Base-by-base conservation (phyloP, 805 yeast genomes). In the Candida yuanshanica region DNA sequence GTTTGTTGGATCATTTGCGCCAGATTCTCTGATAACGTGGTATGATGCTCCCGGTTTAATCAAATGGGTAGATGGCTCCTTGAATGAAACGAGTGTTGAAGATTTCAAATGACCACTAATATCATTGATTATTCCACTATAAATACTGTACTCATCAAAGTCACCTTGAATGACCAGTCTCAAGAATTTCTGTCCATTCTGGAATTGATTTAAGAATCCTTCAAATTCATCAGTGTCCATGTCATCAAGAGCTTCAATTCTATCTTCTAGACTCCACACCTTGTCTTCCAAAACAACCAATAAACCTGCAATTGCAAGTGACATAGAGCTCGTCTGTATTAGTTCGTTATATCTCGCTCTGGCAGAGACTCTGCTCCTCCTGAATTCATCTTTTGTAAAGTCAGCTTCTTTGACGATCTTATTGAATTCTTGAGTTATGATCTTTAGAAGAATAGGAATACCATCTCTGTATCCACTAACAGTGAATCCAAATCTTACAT, bases 151-250 rank as follows among this genome's bases (percentile, higher is more conserved):
- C 10, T 49, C 45, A 1, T 47, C 39, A 22, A 68, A 42, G 47
- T 75, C 74, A 3, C 89, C 88, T 35, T 75, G 77, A 12, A 76
- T 48, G 16, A 81, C 60, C 2, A 73, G 46, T n/a, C 65, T 69
- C 22, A 70, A 39, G 39, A 55, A 61, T 26, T 64, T 68, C 5
- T 64, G 48, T 1, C 50, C 48, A 2, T 20, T 13, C 8, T 65
- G 48, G 20, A 75, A 60, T 0, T 32, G 5, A 0, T 36, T 12
- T 6, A 66, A 56, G 37, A 72, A 61, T 1, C 42, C 12, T 16
- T 51, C 50, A 36, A 78, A 59, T 0, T 58, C 51, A 0, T 60
- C 58, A 7, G 63, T 42, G 20, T 72, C 74, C 7, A 74, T 49
- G 8, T 70, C 68, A 45, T 81, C 83, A 26, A 82, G 51, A 0